These are phyloP conservation scores for Blumeriella jaapii DNA, from an alignment of 2,329 filamentous ascomycete genomes.

Conservation along the genomic window DNA sequence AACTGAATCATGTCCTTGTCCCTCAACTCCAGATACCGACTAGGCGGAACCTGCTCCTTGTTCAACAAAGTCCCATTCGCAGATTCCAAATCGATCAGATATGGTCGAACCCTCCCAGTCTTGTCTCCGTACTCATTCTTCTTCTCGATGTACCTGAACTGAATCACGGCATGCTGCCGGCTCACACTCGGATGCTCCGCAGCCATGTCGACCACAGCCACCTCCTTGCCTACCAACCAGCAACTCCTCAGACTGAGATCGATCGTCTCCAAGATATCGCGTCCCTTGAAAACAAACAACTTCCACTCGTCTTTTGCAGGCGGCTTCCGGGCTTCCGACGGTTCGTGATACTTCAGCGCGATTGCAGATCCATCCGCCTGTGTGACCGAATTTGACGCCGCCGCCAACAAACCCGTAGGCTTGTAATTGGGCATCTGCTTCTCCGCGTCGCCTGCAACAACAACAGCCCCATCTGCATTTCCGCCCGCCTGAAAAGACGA, in stretches of 20 bases:
- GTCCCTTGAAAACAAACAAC: conserved; percentile 83
- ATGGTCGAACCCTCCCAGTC: conserved; percentile 68
- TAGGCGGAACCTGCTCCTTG: conserved; percentile 57
- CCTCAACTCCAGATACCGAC: conserved; percentile 74
- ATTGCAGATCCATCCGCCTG: conserved; percentile 64
- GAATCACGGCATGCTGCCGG: conserved; percentile 90
- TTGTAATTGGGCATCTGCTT: conserved; percentile 86
- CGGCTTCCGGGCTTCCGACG: conserved; percentile 82
- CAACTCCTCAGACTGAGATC: conserved; percentile 67
- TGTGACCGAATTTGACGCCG: conserved; percentile 68
- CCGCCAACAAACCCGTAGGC: conserved; percentile 70
- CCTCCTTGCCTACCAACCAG: conserved; percentile 81
- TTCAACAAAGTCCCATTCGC: conserved; percentile 85
- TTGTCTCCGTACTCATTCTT: conserved; percentile 81
- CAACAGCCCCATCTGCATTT: conserved; percentile 26
- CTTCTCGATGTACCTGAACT: conserved; percentile 79
- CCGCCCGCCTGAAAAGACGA: conserved; percentile 46
- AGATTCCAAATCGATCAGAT: conserved; percentile 87
- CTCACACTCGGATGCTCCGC: conserved; percentile 88
- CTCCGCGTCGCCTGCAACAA: conserved; percentile 33
- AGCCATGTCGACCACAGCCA: conserved; percentile 67
- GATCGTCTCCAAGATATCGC: conserved; percentile 70
- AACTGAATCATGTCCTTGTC: conserved; percentile 86
- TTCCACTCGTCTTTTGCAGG: conserved; percentile 71
- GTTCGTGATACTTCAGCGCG: conserved; percentile 92